Conservation (phyloP, 805 yeast species). For the Torulaspora quercuum region DNA sequence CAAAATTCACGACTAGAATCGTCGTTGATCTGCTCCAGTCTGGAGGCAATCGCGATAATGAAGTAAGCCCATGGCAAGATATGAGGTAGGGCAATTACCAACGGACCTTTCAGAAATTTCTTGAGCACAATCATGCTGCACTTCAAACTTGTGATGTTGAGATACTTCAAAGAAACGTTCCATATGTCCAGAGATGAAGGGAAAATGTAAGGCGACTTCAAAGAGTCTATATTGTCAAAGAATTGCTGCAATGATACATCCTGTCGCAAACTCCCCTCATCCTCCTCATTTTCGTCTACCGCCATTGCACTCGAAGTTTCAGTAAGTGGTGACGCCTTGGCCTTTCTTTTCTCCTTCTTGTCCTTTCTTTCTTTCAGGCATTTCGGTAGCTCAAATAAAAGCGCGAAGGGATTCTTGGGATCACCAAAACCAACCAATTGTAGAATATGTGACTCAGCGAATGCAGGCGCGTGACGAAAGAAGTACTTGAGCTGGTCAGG, state of each 20-base stretch:
- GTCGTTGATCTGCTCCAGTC: conserved; percentile 38
- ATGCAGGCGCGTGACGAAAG: conserved; percentile 71
- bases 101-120: conserved; percentile 66
- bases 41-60: conserved; percentile 58
- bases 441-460: conserved; percentile 71
- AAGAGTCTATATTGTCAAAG: conserved; percentile 31
- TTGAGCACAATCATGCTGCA: conserved; percentile 64
- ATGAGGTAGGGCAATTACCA: conserved; percentile 65
- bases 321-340: conserved; percentile 17
- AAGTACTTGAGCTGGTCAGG: conserved; percentile 53
- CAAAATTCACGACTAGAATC: conserved; percentile 28
- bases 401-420: conserved; percentile 70
- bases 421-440: conserved; percentile 79
- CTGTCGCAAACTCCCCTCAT: conserved; percentile 1
- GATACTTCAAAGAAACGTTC: conserved; percentile 52
- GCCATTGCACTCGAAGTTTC: conserved; percentile 17
- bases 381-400: conserved; percentile 66
- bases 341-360: conserved; percentile 58
- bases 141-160: conserved; percentile 63
- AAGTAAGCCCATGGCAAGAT: conserved; percentile 75
- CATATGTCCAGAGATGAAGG: conserved; percentile 39
- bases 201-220: conserved; percentile 23
- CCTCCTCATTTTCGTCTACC: conserved; percentile 12
- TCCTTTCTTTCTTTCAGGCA: conserved; percentile 69
- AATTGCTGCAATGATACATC: conserved; percentile 13